These are phyloP conservation scores for Phytophthora europaea DNA, from an alignment of 352 stramenopile species.

Conservation along the genomic window DNA sequence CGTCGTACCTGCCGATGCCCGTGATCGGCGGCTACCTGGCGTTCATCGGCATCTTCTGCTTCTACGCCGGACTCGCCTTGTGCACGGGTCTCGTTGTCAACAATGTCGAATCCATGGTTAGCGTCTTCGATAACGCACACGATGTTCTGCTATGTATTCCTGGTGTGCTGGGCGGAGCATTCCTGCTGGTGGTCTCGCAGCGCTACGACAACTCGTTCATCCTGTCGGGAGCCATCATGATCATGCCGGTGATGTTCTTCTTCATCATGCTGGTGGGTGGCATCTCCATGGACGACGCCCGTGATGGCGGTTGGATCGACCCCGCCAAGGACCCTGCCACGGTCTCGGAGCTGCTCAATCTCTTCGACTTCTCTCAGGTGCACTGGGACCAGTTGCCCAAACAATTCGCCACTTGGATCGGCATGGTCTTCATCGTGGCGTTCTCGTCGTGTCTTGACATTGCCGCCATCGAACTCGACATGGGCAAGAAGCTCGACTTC, in stretches of 20 bases:
- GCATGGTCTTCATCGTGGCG: constrained; percentile 98
- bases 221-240: constrained; percentile 82
- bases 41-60: constrained; percentile 97
- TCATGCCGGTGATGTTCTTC: constrained; percentile 95
- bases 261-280: constrained; percentile 76
- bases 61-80: constrained; percentile 92
- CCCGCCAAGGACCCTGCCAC: constrained; percentile 62
- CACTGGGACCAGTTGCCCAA: constrained; percentile 90
- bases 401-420: constrained; percentile 91
- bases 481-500: constrained; percentile 94
- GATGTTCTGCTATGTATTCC: constrained; percentile 88
- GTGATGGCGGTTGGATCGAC: constrained; percentile 93
- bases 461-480: constrained; percentile 97
- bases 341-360: constrained; percentile 73
- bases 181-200: constrained; percentile 86
- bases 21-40: constrained; percentile 98
- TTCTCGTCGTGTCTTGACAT: constrained; percentile 98
- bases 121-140: constrained; percentile 61
- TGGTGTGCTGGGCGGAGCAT: constrained; percentile 81
- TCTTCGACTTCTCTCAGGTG: constrained; percentile 93
- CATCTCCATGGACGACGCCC: constrained; percentile 90
- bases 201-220: constrained; percentile 79
- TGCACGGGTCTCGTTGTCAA: constrained; percentile 92
- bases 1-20: constrained; percentile 97
- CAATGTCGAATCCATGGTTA: constrained; percentile 77